Evolutionary conservation across 805 yeast genomes (phyloP).

Genomic region (Metschnikowia dekortorum): DNA sequence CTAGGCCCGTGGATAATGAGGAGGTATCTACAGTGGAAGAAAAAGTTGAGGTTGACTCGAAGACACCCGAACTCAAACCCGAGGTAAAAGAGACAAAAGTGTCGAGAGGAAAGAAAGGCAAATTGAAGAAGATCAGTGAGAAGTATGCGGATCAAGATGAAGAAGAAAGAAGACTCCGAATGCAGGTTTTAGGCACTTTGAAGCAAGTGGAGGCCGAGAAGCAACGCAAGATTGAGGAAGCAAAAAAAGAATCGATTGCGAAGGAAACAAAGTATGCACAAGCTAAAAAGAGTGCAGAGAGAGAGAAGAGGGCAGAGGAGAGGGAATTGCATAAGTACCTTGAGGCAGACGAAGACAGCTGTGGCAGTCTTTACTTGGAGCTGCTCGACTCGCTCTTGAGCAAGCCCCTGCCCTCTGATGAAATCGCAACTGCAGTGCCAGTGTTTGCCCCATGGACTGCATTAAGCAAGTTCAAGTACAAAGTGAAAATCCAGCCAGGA

Average conservation of each 20-base stretch:
- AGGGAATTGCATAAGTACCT: slow-evolving; percentile 42
- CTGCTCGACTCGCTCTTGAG: slow-evolving; percentile 43
- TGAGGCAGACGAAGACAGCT: slow-evolving; percentile 31
- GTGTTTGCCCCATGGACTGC: slow-evolving; percentile 93
- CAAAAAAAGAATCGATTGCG: slow-evolving; percentile 13
- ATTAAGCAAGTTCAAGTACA: slow-evolving; percentile 67
- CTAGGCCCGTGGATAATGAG: background rate
- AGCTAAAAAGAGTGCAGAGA: slow-evolving; percentile 33
- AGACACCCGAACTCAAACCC: background rate
- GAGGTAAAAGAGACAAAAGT: slow-evolving; percentile 37
- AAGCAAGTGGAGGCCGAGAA: slow-evolving; percentile 45
- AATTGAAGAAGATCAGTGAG: slow-evolving; percentile 72
- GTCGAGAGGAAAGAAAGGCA: slow-evolving; percentile 74
- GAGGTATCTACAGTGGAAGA: background rate
- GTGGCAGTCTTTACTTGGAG: slow-evolving; percentile 33
- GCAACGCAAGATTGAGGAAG: slow-evolving; percentile 17
- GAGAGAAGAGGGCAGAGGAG: slow-evolving; percentile 43
- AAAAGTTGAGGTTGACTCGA: background rate
- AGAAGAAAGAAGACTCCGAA: slow-evolving; percentile 68
- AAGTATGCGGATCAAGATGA: slow-evolving; percentile 93
- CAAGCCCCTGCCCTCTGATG: slow-evolving; percentile 48
- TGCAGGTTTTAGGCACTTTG: slow-evolving; percentile 81
- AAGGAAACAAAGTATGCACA: slow-evolving; percentile 28
- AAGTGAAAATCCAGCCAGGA: slow-evolving; percentile 78
- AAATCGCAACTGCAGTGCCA: slow-evolving; percentile 63